phyloP scores from a whole-genome alignment of 2,329 filamentous ascomycete genomes.

The Triangularia verruculosa region DNA sequence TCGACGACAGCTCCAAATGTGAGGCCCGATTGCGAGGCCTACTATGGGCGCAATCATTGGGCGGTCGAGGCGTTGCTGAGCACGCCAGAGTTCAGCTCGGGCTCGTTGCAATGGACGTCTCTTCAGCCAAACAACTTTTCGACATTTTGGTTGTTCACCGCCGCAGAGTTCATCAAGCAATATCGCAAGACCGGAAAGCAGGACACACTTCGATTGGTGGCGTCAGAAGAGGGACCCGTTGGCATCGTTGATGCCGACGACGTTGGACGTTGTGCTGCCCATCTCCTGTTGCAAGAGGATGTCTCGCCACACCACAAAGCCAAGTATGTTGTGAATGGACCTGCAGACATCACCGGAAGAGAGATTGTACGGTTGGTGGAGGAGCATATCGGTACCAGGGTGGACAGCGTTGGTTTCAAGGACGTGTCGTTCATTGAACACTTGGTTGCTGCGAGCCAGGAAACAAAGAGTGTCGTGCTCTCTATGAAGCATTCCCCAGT shows the following conservation, averaged over 20 bases:
- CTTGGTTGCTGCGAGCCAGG: background rate
- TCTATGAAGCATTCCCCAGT: background rate
- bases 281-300: background rate
- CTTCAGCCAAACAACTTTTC: constrained; percentile 12
- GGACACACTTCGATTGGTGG: background rate
- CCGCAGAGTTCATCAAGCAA: constrained; percentile 3
- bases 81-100: background rate
- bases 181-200: constrained; percentile 6
- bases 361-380: constrained; percentile 12
- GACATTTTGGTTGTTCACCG: background rate
- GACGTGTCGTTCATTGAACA: constrained; percentile 1
- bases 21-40: constrained; percentile 8
- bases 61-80: constrained; percentile 9
- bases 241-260: constrained; percentile 2
- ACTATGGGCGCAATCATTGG: constrained; percentile 15
- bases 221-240: background rate
- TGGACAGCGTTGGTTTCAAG: constrained; percentile 2
- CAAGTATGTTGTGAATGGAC: constrained; percentile 11
- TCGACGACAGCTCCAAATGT: constrained; percentile 8
- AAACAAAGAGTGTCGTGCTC: background rate
- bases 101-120: constrained; percentile 10
- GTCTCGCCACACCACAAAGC: background rate
- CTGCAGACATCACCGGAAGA: constrained; percentile 11
- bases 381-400: constrained; percentile 3
- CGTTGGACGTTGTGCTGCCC: background rate